A percentile compares a stretch with the other conserved stretches of the same genome.
phyloP scores from a whole-genome alignment of 2,329 filamentous ascomycete genomes.

The Colletotrichum phormii region DNA sequence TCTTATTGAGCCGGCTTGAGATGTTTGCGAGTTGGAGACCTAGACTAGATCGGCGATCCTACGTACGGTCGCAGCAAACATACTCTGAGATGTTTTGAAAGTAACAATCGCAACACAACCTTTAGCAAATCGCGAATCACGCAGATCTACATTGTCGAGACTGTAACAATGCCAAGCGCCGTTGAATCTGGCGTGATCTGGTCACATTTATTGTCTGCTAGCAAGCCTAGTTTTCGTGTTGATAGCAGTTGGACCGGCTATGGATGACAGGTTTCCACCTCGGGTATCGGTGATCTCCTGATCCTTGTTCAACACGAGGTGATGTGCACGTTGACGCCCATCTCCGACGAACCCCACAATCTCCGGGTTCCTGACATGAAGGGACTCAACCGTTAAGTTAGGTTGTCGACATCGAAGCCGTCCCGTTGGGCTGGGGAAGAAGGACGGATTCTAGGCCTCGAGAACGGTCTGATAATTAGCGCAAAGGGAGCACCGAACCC shows the following conservation, averaged over 20 bases:
- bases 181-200: background rate
- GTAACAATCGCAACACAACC: background rate
- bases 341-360: slow-evolving; percentile 2
- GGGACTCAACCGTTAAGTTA: background rate
- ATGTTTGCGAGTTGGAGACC: background rate
- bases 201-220: background rate
- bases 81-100: background rate
- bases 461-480: slow-evolving; percentile 1
- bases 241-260: background rate
- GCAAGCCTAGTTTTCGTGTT: background rate
- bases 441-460: background rate
- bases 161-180: background rate
- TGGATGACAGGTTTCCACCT: background rate
- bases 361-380: background rate
- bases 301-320: slow-evolving; percentile 5
- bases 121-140: background rate
- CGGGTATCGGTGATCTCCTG: slow-evolving; percentile 11
- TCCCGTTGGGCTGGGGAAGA: background rate
- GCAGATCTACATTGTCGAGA: background rate
- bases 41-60: slow-evolving; percentile 9
- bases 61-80: background rate
- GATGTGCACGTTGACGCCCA: slow-evolving; percentile 1
- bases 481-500: background rate
- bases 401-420: background rate
- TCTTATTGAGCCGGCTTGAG: background rate